Evolutionary conservation across 164 flowering plant species (phyloP), one percentile per base, ranked within the genome.

Genomic region (Aristolochia fimbriata): DNA sequence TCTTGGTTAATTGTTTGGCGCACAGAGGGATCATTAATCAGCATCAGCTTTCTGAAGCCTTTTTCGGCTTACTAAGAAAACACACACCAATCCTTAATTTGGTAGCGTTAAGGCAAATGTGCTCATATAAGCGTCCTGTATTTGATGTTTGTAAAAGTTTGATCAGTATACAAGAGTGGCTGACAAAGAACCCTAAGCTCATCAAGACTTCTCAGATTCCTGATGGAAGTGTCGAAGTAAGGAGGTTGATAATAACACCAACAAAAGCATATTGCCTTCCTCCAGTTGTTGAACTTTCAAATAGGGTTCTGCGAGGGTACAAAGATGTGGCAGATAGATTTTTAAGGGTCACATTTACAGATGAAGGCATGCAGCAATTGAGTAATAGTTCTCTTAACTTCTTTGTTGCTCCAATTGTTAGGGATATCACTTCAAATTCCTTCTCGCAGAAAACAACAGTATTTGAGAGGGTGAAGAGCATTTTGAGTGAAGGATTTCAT

Each of bases 271-370:
- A 91, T 56, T 91, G 96, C 67, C 83, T 91, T 62, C 96, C 91
- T 24, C 96, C 97, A 16, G 87, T 76, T 72, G 84, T 84, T 52
- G 99, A 94, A 62, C 91, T 94, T 19, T 88, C 97, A 16, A 94
- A 94, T 64, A 72, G 99, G 72, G 96, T 94, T 55, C 80, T 91
- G 16, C 70, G 97, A 63, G 59, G 84, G 30, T 94, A 80, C 46
- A 88, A 62, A 57, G 69, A 78, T 37, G 69, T 74, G 20, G 58
- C 86, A 1, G 96, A 94, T 74, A 76, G 96, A 19, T 94, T 94
- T 72, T 61, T 91, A 47, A 77, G 97, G 66, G 97, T 91, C n/a
- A 84, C 96, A 13, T 94, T 94, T 63, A 87, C 79, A 91, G 99
- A 94, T 74, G 97, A 94, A 75, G 96, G 94, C 13, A 65, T 83